phyloP scores from a whole-genome alignment of 2,329 filamentous ascomycete genomes.

The Hysterium pulicare region DNA sequence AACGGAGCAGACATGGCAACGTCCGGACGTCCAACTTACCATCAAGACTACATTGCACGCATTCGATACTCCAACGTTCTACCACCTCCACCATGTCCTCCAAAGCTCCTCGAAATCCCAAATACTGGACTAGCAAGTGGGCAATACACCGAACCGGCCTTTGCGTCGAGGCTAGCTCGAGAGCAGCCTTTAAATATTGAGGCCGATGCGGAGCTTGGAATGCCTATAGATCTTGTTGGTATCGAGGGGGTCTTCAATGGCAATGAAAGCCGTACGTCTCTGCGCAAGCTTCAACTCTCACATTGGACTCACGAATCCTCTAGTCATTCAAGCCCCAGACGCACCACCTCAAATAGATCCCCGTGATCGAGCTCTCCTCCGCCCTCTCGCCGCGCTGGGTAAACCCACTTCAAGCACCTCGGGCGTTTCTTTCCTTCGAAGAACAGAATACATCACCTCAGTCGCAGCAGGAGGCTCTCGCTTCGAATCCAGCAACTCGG shows the following conservation, averaged over 20 bases:
- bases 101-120: constrained; percentile 94
- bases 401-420: constrained; percentile 75
- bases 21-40: constrained; percentile 46
- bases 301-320: constrained; percentile 17
- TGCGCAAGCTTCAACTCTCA: constrained; percentile 12
- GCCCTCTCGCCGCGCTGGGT: constrained; percentile 78
- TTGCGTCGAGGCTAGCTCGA: constrained; percentile 81
- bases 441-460: constrained; percentile 88
- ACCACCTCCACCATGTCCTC: constrained; percentile 87
- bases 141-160: constrained; percentile 86
- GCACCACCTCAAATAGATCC: constrained; percentile 71
- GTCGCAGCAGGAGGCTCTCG: constrained; percentile 39
- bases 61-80: constrained; percentile 95
- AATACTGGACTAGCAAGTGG: constrained; percentile 83
- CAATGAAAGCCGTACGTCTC: constrained; percentile 76
- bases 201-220: constrained; percentile 93
- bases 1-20: constrained; percentile 3
- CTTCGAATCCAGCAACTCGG: constrained; percentile 53
- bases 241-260: constrained; percentile 94
- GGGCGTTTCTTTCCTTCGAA: constrained; percentile 86
- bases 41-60: constrained; percentile 96
- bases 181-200: constrained; percentile 96
- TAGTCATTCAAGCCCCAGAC: constrained; percentile 78
- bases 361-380: constrained; percentile 77
- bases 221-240: constrained; percentile 93